Percentiles rank a stretch among this genome's conserved stretches.
These are phyloP conservation scores for Pneumocystis wakefieldiae DNA, from an alignment of 1,139 yeast genomes.

Conservation along the genomic window DNA sequence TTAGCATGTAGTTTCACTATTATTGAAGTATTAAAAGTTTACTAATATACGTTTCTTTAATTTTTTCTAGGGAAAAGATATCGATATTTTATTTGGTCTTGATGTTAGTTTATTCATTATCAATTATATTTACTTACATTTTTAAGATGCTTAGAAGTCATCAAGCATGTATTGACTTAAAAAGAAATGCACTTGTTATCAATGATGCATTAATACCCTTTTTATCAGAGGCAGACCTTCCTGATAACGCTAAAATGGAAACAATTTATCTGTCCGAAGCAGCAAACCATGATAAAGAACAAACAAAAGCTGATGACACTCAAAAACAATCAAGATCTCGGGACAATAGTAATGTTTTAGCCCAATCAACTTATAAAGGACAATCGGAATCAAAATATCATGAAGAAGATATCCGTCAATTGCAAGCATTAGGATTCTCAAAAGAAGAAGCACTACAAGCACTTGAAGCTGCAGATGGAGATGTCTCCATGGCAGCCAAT, in stretches of 20 bases:
- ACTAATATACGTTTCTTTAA: background rate
- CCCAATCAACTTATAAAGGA: conserved; percentile 13
- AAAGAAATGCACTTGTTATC: conserved; percentile 48
- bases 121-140: background rate
- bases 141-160: conserved; percentile 61
- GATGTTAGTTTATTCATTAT: conserved; percentile 21
- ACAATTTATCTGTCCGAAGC: conserved; percentile 7
- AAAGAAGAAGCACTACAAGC: conserved; percentile 51
- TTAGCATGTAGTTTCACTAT: conserved; percentile 75
- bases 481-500: conserved; percentile 76
- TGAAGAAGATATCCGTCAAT: conserved; percentile 37
- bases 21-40: conserved; percentile 32
- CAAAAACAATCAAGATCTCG: conserved; percentile 7
- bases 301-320: conserved; percentile 3
- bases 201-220: conserved; percentile 62
- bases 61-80: conserved; percentile 18
- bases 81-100: conserved; percentile 41
- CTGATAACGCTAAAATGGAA: conserved; percentile 25
- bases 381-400: conserved; percentile 21
- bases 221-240: conserved; percentile 58
- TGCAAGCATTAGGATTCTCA: conserved; percentile 58
- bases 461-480: conserved; percentile 50
- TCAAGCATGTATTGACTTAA: conserved; percentile 67
- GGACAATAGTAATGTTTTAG: conserved; percentile 12
- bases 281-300: conserved; percentile 10